phyloP scores from a whole-genome alignment of 192 early-diverging fungal genomes.

The Lunasporangiospora selenospora region DNA sequence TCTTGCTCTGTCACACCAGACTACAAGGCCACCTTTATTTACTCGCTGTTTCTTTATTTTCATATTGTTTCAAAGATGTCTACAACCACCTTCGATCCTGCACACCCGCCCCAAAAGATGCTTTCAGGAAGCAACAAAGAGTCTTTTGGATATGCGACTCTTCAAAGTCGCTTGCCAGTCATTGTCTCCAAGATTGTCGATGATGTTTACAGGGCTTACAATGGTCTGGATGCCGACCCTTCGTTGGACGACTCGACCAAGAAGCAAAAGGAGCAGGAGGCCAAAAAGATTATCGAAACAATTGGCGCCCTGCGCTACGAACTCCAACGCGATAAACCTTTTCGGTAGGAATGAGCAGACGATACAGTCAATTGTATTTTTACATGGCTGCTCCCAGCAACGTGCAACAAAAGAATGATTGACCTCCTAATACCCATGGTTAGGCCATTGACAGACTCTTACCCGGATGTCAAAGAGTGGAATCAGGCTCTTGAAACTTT shows the following conservation, averaged over 20 bases:
- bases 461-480: constrained; percentile 69
- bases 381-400: too few species aligned
- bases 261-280: constrained; percentile 61
- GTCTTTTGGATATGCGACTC: constrained; percentile 81
- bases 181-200: constrained; percentile 85
- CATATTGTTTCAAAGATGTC: too few species aligned
- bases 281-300: constrained; percentile 67
- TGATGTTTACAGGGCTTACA: constrained; percentile 65
- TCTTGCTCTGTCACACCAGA: too few species aligned
- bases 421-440: background rate
- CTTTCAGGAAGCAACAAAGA: constrained; percentile 64
- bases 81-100: constrained; percentile 7
- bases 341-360: constrained; percentile 41
- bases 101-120: constrained; percentile 66
- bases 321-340: constrained; percentile 67
- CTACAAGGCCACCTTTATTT: too few species aligned
- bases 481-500: constrained; percentile 62
- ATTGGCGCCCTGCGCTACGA: constrained; percentile 77
- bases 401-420: background rate
- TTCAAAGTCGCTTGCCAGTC: constrained; percentile 79
- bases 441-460: constrained; percentile 61
- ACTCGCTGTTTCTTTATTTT: too few species aligned
- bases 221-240: constrained; percentile 31
- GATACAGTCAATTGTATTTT: background rate
- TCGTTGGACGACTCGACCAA: constrained; percentile 19